Conservation (phyloP, 2,329 filamentous ascomycete species). For the Dothideomycetidae sp. region DNA sequence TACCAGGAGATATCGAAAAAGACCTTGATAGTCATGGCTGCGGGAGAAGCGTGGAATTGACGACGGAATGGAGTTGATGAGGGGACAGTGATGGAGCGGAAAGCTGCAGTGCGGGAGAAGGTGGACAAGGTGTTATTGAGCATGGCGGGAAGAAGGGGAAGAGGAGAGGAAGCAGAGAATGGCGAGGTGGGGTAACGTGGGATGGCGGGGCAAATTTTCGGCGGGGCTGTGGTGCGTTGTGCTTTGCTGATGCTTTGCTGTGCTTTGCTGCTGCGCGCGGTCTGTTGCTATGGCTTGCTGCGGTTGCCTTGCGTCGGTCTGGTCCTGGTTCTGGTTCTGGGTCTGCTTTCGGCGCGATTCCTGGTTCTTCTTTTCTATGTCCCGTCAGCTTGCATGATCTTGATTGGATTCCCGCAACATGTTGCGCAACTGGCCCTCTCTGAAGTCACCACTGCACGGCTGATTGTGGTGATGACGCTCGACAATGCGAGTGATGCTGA, state of each 20-base stretch:
- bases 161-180: slow-evolving; percentile 18
- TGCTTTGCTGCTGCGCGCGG: too few relatives aligned
- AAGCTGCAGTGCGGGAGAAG: slow-evolving; percentile 11
- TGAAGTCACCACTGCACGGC: neutral
- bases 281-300: neutral
- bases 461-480: neutral
- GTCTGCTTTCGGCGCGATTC: too few relatives aligned
- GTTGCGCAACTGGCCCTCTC: neutral
- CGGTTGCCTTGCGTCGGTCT: neutral
- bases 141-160: slow-evolving; percentile 15
- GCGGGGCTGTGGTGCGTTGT: too few relatives aligned
- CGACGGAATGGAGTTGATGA: slow-evolving; percentile 9
- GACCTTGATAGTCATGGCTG: slow-evolving; percentile 63
- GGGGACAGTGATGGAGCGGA: slow-evolving; percentile 10
- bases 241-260: too few relatives aligned
- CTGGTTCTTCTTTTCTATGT: neutral
- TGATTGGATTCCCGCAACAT: too few relatives aligned
- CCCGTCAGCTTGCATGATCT: neutral
- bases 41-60: slow-evolving; percentile 47
- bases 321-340: neutral
- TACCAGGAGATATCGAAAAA: slow-evolving; percentile 49
- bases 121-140: slow-evolving; percentile 18
- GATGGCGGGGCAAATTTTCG: slow-evolving; percentile 10
- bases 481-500: neutral
- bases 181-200: slow-evolving; percentile 24